These are phyloP conservation scores for Ensete ventricosum DNA, from an alignment of 176 grass and related monocot species.

Conservation along the genomic window DNA sequence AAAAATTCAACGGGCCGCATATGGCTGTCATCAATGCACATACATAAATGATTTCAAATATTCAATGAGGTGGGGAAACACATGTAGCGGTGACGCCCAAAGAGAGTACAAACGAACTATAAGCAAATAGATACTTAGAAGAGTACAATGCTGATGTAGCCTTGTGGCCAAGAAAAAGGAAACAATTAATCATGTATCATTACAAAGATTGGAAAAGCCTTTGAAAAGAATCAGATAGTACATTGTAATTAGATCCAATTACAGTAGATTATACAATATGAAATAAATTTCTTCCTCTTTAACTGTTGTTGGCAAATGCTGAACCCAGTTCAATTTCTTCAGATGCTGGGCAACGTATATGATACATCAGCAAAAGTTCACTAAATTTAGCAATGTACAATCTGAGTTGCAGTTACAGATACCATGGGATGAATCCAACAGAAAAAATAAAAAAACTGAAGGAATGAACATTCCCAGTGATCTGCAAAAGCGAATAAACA, in stretches of 20 bases:
- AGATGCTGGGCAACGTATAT: background rate
- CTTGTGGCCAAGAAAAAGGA: too few relatives aligned
- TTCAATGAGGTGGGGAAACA: too few relatives aligned
- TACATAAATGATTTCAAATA: too few relatives aligned
- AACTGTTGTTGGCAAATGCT: too few relatives aligned
- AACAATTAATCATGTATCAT: background rate
- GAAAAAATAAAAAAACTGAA: background rate
- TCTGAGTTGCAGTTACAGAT: background rate
- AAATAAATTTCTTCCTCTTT: background rate
- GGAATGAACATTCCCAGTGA: background rate
- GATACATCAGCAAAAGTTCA: background rate
- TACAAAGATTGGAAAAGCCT: background rate
- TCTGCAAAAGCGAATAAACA: slow-evolving; percentile 21
- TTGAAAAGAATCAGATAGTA: background rate
- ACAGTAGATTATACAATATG: background rate
- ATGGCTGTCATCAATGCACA: too few relatives aligned
- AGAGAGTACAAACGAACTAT: too few relatives aligned
- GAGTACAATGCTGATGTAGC: too few relatives aligned
- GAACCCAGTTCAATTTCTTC: too few relatives aligned
- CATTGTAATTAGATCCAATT: background rate
- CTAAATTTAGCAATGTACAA: background rate
- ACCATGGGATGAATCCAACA: background rate
- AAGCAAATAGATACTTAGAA: too few relatives aligned
- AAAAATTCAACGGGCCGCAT: too few relatives aligned
- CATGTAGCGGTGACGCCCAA: too few relatives aligned